phyloP scores from a whole-genome alignment of 2,329 filamentous ascomycete species.

The Alternaria gansuensis region DNA sequence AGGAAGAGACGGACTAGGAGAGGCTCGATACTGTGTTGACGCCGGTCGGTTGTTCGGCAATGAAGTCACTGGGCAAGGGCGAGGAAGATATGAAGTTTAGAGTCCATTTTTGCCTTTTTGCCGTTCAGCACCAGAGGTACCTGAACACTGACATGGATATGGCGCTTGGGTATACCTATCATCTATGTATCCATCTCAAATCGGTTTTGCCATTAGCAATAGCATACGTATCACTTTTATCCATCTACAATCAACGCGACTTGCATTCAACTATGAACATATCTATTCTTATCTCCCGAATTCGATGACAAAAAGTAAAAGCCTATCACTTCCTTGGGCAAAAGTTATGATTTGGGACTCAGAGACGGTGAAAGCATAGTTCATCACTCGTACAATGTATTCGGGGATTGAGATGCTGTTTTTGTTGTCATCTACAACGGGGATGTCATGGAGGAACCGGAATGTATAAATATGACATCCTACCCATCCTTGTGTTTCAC shows the following conservation, averaged over 20 bases:
- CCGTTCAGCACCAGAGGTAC: not conserved
- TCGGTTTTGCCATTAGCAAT: not conserved
- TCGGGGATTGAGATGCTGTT: no score
- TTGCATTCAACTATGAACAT: no score
- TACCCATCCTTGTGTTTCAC: no score
- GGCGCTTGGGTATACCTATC: constrained; percentile 25
- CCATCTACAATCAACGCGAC: not conserved
- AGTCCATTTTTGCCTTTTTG: not conserved
- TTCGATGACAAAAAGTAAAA: no score
- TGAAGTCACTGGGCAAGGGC: constrained; percentile 36
- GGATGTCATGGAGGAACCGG: no score
- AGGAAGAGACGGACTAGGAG: constrained; percentile 64
- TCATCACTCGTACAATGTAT: no score
- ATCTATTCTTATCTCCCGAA: no score
- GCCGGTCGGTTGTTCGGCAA: constrained; percentile 86
- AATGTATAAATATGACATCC: no score
- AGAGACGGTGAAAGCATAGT: no score
- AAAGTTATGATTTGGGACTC: no score
- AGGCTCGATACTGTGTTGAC: constrained; percentile 85
- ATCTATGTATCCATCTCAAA: constrained; percentile 1
- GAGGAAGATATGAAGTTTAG: constrained; percentile 43
- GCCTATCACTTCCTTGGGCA: no score
- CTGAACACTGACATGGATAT: not conserved
- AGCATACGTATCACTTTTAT: not conserved
- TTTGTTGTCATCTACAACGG: no score